Conservation (phyloP, 148 eudicot species). For the Amaranthus cruentus region DNA sequence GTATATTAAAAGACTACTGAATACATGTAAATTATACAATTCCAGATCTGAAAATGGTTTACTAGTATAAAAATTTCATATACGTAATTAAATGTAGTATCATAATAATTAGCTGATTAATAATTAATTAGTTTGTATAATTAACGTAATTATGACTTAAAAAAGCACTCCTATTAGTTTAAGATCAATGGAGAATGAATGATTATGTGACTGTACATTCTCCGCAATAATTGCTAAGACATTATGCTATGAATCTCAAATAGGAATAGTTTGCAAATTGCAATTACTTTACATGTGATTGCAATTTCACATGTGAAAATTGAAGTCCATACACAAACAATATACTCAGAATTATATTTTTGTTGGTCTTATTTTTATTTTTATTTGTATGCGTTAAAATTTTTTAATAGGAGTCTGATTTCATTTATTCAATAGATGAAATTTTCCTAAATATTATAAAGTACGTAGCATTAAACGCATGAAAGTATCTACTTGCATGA, state of each 20-base stretch:
- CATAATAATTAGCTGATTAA: not conserved
- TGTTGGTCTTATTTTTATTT: too few relatives aligned
- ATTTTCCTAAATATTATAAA: too few relatives aligned
- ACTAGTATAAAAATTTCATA: not conserved
- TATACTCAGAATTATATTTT: too few relatives aligned
- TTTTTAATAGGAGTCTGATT: too few relatives aligned
- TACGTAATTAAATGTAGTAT: not conserved
- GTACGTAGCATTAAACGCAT: too few relatives aligned
- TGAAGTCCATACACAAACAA: too few relatives aligned
- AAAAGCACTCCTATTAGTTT: not conserved
- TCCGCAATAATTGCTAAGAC: not conserved
- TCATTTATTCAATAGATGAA: too few relatives aligned
- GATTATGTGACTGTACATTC: not conserved
- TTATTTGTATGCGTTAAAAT: too few relatives aligned
- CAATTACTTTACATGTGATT: not conserved
- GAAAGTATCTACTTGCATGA: too few relatives aligned
- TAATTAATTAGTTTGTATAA: not conserved
- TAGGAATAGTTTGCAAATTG: too few relatives aligned
- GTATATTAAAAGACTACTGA: not conserved
- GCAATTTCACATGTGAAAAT: not conserved
- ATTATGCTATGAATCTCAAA: not conserved
- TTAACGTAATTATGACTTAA: not conserved
- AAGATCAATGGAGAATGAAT: not conserved
- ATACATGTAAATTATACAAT: not conserved
- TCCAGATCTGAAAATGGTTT: not conserved